Base-by-base conservation (phyloP, 768 basidiomycete genomes). In the Lepiota brunneoincarnata region DNA sequence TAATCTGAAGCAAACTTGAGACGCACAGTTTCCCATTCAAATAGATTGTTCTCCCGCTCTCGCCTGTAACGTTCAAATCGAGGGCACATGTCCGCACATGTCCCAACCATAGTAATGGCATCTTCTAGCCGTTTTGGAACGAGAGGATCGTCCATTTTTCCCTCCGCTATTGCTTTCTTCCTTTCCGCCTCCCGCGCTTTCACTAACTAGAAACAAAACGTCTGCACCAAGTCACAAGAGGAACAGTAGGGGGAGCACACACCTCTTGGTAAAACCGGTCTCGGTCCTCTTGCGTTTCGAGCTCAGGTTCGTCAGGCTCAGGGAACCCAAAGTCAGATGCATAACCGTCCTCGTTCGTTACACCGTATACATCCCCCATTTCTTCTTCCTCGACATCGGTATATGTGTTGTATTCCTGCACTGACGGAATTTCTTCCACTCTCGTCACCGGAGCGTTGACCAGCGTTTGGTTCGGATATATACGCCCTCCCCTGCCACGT, bases 21-120 rank as follows among this genome's bases (percentile, higher is more conserved):
- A 77, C 89, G 58, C 71, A 95, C 91, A 58, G 79, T 83, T 74
- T 97, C 94, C 81, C 86, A 89, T 61, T 85, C 81, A 57, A 89
- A 87, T 1, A 98, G 77, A 60, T 93, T 91, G 66, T 91, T 90
- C 66, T 94, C 91, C 57, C 86, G 80, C 67, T 98, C 93, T 35
- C 96, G 80, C 59, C 93, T 80, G 67, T 96, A 94, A 23, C 91
- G 80, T 69, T 98, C 96, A 63, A 92, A 97, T 38, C 89, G 83
- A 2, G 95, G 94, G 65, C 95, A 98, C 93, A 98, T 97, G 56
- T 91, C 87, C 73, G 78, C 71, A 64, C 96, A 98, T 1, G 93
- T 95, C 20, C 95, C 95, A 12, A 91, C 82, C 66, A 98, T 87
- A n/a, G 87, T 87, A 51, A 95, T 93, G 15, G 95, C 94, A 59